Evolutionary conservation across 306 rosid species (phyloP), one percentile per base, ranked within the genome.

Genomic region (Datisca glomerata): DNA sequence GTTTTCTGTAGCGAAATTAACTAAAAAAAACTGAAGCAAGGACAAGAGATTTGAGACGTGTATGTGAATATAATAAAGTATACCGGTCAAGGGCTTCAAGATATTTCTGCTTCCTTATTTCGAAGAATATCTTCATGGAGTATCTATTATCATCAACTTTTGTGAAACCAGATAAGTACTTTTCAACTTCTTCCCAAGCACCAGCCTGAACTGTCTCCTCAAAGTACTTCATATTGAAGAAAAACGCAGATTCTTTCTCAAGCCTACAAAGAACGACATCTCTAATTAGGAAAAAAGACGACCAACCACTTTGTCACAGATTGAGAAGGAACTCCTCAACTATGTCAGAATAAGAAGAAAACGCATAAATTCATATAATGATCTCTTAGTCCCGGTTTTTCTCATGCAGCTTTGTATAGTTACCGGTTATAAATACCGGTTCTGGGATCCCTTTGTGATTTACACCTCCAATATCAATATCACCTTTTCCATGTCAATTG

Each of bases 41-140:
- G 4, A 17, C 6, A 38, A 38, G 18, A 38, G 19, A 38, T 11
- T 14, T n/a, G 3, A 17, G 43, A 1, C 44, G 16, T 51, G 17
- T 12, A 0, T 28, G 24, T 14, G 40, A 31, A 31, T 8, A 14
- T 31, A 31, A 8, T 8, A 2, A 12, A 31, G 36, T 12, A 31
- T 81, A 86, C 96, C 86, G 66, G 75, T 86, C 96, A 23, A 86
- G 93, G 24, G 93, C 96, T 81, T 86, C 93, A 12, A 86, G 83
- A 63, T 81, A 86, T 55, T 86, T 86, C 56, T 86, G 96, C 75
- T 86, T 86, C 66, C 85, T 69, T 61, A 86, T 72, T 58, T 86
- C 96, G 53, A 81, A 86, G 60, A 86, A 78, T 57, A 81, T 72
- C 72, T 86, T 85, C 82, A 81, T 72, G 5, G 96, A 85, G 71